Evolutionary conservation across 2,329 filamentous ascomycete genomes (phyloP).

Genomic region (Penicillium capsulatum): DNA sequence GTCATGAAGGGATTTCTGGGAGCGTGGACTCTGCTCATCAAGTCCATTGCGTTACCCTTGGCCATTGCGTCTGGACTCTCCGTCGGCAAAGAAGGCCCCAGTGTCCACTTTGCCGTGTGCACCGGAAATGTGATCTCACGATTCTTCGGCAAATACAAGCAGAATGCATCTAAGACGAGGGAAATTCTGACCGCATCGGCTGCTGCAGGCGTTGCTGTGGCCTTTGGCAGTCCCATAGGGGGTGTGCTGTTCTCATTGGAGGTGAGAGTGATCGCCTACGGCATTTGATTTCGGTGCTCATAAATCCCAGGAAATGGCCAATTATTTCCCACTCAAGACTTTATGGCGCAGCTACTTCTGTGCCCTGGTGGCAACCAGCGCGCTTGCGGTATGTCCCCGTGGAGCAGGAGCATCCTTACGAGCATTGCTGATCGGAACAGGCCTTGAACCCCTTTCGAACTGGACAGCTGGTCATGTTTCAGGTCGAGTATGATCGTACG

Average conservation of each 20-base stretch:
- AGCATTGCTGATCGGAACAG: constrained; percentile 28
- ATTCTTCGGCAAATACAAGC: constrained; percentile 85
- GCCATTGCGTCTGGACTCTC: constrained; percentile 92
- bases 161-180: constrained; percentile 87
- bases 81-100: constrained; percentile 94
- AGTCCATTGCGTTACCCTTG: constrained; percentile 83
- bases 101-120: constrained; percentile 98
- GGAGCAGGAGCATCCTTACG: constrained; percentile 3
- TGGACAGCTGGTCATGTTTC: constrained; percentile 98
- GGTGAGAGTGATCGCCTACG: constrained; percentile 29
- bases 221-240: constrained; percentile 95
- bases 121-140: constrained; percentile 94
- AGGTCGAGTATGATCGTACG: constrained; percentile 87
- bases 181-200: constrained; percentile 94
- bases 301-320: constrained; percentile 72
- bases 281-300: constrained; percentile 13
- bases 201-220: constrained; percentile 90
- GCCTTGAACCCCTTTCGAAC: constrained; percentile 98
- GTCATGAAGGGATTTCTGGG: constrained; percentile 98
- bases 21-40: constrained; percentile 86
- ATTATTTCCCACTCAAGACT: constrained; percentile 92
- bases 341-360: constrained; percentile 99
- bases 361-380: constrained; percentile 87
- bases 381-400: constrained; percentile 60
- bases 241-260: constrained; percentile 95